A percentile compares a stretch with the other conserved stretches of the same genome.
These are phyloP conservation scores for Kwoniella newhampshirensis DNA, from an alignment of 768 basidiomycete genomes.

Conservation along the genomic window DNA sequence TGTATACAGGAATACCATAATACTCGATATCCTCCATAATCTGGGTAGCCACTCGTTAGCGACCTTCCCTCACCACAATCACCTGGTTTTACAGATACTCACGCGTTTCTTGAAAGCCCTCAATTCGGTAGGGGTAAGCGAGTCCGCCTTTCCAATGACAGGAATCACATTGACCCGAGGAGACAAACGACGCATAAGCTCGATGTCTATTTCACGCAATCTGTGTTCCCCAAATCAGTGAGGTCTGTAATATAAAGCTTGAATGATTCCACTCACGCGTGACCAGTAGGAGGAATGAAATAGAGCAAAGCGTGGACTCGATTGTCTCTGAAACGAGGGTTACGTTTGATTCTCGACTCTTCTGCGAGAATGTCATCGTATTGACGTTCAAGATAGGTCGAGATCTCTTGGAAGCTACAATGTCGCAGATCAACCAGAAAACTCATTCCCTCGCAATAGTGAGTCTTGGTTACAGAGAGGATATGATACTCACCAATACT, in stretches of 20 bases:
- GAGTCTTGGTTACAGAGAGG: background rate
- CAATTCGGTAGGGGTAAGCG: slow-evolving; percentile 87
- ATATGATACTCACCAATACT: slow-evolving; percentile 90
- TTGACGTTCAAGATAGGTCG: slow-evolving; percentile 94
- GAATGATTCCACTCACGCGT: slow-evolving; percentile 36
- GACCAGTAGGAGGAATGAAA: slow-evolving; percentile 83
- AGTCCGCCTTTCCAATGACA: slow-evolving; percentile 92
- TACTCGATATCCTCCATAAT: slow-evolving; percentile 99
- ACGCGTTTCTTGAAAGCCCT: slow-evolving; percentile 89
- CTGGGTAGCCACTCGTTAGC: slow-evolving; percentile 57
- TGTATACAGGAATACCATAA: slow-evolving; percentile 97
- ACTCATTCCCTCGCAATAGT: no score
- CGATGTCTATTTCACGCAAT: slow-evolving; percentile 96
- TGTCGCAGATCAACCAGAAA: no score
- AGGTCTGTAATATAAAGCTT: background rate
- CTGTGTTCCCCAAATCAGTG: background rate
- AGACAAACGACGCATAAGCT: slow-evolving; percentile 95
- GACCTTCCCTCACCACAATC: background rate
- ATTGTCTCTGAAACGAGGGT: slow-evolving; percentile 98
- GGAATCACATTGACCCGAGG: slow-evolving; percentile 99
- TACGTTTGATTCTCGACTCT: slow-evolving; percentile 98
- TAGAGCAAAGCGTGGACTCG: slow-evolving; percentile 93
- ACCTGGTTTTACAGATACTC: no score
- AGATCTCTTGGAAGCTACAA: slow-evolving; percentile 89
- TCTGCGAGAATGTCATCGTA: slow-evolving; percentile 98